Evolutionary conservation across 352 stramenopile genomes (phyloP).

Genomic region (Pythium chondricola): DNA sequence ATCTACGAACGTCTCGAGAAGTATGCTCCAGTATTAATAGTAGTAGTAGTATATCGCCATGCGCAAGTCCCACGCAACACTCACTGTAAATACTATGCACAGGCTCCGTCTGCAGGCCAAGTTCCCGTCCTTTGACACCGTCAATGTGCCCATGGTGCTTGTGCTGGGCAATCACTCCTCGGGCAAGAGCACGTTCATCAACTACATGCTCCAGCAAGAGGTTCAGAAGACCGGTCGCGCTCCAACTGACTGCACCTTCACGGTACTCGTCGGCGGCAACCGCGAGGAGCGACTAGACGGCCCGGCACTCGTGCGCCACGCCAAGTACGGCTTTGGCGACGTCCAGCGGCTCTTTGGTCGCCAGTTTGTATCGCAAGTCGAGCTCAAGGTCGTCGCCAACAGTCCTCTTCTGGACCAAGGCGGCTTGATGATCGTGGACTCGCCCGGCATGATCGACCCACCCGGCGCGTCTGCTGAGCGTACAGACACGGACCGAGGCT

Average conservation of each 20-base stretch:
- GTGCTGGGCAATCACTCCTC: conserved; percentile 84
- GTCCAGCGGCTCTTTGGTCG: conserved; percentile 71
- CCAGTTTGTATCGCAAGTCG: conserved; percentile 81
- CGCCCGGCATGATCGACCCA: conserved; percentile 84
- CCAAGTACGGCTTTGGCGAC: conserved; percentile 77
- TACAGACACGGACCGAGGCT: conserved; percentile 70
- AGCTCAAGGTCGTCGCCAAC: conserved; percentile 73
- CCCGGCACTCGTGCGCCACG: conserved; percentile 58
- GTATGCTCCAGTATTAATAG: conserved; percentile 5
- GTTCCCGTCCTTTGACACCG: conserved; percentile 73
- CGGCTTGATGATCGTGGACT: conserved; percentile 83
- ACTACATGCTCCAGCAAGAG: conserved; percentile 78
- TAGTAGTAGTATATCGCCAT: not conserved
- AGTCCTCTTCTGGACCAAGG: conserved; percentile 68
- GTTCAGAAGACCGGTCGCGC: conserved; percentile 81
- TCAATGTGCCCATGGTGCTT: conserved; percentile 80
- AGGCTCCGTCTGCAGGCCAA: conserved; percentile 57
- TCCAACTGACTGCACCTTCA: conserved; percentile 82
- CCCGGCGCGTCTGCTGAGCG: conserved; percentile 49
- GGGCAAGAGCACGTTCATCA: conserved; percentile 86
- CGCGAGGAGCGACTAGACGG: conserved; percentile 74
- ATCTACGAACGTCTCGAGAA: conserved; percentile 68
- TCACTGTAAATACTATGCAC: not conserved
- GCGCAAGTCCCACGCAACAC: not conserved
- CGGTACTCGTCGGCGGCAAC: conserved; percentile 59